A percentile compares a stretch with the other conserved stretches of the same genome.
Conservation (phyloP, 768 basidiomycete species). For the Daedalea quercina region DNA sequence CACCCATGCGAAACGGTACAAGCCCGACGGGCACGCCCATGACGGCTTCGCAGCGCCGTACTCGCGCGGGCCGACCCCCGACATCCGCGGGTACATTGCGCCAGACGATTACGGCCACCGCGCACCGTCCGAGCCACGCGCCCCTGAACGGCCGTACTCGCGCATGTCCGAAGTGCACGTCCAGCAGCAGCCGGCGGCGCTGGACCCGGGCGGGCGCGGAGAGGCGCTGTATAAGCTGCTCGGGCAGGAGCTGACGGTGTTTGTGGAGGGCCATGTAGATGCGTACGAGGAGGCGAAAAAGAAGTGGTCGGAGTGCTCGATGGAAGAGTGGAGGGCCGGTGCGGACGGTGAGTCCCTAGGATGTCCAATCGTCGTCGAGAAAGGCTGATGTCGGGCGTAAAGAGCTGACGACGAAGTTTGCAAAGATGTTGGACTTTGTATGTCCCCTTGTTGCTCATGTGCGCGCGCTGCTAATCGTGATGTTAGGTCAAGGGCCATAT, state of each 20-base stretch:
- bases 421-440: slow-evolving; percentile 44
- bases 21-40: slow-evolving; percentile 5
- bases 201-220: background rate
- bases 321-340: slow-evolving; percentile 50
- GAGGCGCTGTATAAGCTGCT: slow-evolving; percentile 32
- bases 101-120: background rate
- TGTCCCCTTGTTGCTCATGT: slow-evolving; percentile 17
- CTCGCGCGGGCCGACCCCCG: slow-evolving; percentile 3
- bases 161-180: background rate
- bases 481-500: slow-evolving; percentile 40
- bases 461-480: background rate
- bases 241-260: slow-evolving; percentile 36
- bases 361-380: background rate
- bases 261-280: slow-evolving; percentile 33
- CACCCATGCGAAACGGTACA: slow-evolving; percentile 14
- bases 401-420: slow-evolving; percentile 39
- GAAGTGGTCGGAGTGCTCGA: slow-evolving; percentile 43
- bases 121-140: background rate
- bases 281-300: slow-evolving; percentile 37
- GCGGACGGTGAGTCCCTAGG: slow-evolving; percentile 34
- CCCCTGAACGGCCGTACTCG: background rate
- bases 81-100: background rate
- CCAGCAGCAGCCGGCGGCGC: background rate
- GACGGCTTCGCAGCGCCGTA: background rate
- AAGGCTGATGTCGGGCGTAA: background rate